Base-by-base conservation (phyloP, 257 asterid species). In the Prunella vulgaris region DNA sequence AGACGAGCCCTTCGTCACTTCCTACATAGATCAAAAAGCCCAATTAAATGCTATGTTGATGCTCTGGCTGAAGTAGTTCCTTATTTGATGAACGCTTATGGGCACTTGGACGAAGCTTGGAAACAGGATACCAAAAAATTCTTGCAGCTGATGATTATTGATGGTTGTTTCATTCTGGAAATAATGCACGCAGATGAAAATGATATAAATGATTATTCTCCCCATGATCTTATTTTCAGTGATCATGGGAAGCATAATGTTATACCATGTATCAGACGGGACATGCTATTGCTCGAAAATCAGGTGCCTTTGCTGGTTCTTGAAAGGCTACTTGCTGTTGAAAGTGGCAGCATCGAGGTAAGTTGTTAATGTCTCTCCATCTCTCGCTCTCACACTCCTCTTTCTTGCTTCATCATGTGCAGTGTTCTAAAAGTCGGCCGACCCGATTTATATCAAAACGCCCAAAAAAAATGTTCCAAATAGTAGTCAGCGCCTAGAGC, bases 131-230 rank as follows among this genome's bases (percentile, higher is more conserved):
- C 8, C 2, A 2, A 56, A 5, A 46, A 1, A 1, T 79, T 79
- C 76, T 22, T 67, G 63, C 10, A 28, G 64, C 28, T 79, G 22
- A 79, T 79, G 76, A 68, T 79, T 53, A 51, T 42, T 4, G 78
- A 79, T 46, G 78, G 83, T 0, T 70, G 69, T 71, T 79, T 79
- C 69, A 53, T 75, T 67, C 75, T 79, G 18, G 84, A 79, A 63
- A 64, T 69, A 10, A 14, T 79, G 21, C 20, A 70, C 3, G 40
- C 48, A 12, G 20, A 4, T 30, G 51, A 17, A 13, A 4, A 42
- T 12, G n/a, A 1, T 44, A n/a, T 4, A 4, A 44, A 44, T 5
- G 52, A 44, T 44, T 44, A 44, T 44, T 44, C 52, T 14, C 20
- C 52, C 6, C 7, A 44, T 14, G 52, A 44, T 44, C 82, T 79